Percentiles rank a stretch among this genome's conserved stretches.
Conservation (phyloP, 163 green algal species). For the Coccomyxa subellipsoidea region DNA sequence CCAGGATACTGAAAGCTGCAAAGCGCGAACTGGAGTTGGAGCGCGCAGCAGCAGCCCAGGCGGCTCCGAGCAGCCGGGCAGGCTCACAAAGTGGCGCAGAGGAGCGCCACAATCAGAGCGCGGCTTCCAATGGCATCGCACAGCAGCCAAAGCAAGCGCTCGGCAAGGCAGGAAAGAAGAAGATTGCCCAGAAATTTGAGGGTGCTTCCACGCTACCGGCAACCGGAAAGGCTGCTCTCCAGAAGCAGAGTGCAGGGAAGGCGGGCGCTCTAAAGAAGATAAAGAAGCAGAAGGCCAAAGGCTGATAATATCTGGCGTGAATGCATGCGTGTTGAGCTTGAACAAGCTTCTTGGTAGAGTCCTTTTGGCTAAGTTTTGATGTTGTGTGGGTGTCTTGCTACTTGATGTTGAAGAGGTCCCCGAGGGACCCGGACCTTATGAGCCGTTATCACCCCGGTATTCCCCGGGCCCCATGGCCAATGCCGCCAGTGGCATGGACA, state of each 20-base stretch:
- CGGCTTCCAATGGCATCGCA: neutral
- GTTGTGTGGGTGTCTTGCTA: no score
- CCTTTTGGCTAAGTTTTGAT: no score
- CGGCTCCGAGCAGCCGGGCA: conserved; percentile 2
- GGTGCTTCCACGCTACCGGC: neutral
- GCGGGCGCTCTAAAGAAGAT: neutral
- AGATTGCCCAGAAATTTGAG: neutral
- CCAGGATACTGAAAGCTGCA: conserved; percentile 40
- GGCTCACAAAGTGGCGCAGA: neutral
- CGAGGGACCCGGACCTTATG: no score
- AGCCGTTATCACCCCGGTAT: no score
- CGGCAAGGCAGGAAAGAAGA: neutral
- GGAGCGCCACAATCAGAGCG: neutral
- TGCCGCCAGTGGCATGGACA: no score
- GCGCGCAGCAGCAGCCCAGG: conserved; percentile 3
- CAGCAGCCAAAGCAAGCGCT: neutral
- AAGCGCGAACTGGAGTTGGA: conserved; percentile 37
- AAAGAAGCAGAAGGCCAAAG: neutral
- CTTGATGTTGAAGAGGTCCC: no score
- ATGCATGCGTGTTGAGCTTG: no score
- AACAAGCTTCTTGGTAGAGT: no score
- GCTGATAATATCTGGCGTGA: neutral
- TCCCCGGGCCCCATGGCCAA: no score
- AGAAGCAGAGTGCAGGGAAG: neutral
- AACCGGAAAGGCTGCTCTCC: no score